A percentile compares a stretch with the other conserved stretches of the same genome.
Conservation (phyloP, 495 filamentous ascomycete genomes). For the Filosporella fistucella region DNA sequence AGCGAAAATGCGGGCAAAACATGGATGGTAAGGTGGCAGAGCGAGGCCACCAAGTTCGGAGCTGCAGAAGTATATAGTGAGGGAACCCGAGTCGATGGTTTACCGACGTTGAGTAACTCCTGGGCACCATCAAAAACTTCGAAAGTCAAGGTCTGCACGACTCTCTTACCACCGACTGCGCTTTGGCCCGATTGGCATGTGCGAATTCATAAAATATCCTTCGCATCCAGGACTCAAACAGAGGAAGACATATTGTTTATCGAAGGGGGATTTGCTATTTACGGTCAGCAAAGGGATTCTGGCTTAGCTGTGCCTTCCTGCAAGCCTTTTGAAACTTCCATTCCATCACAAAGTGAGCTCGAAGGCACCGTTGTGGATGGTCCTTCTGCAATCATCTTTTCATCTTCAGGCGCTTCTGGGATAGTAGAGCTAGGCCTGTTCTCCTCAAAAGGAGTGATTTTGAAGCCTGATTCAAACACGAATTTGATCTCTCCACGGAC, state of each 20-base stretch:
- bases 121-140: slow-evolving; percentile 47
- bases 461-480: slow-evolving; percentile 53
- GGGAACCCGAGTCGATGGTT: neutral
- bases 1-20: slow-evolving; percentile 54
- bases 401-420: slow-evolving; percentile 44
- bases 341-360: no score
- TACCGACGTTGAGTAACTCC: neutral
- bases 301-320: slow-evolving; percentile 26
- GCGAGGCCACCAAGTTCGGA: neutral
- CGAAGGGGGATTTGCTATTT: slow-evolving; percentile 52
- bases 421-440: slow-evolving; percentile 35
- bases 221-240: slow-evolving; percentile 28
- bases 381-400: slow-evolving; percentile 39
- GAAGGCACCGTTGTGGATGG: slow-evolving; percentile 37
- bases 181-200: slow-evolving; percentile 45
- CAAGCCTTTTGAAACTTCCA: neutral
- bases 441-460: slow-evolving; percentile 33
- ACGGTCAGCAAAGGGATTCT: slow-evolving; percentile 40
- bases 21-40: slow-evolving; percentile 47
- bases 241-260: slow-evolving; percentile 30
- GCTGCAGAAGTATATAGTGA: neutral
- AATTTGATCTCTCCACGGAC: slow-evolving; percentile 50
- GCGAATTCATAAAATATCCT: slow-evolving; percentile 40
- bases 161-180: slow-evolving; percentile 41
- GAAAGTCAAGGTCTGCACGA: slow-evolving; percentile 39